Evolutionary conservation across 305 asterid species (phyloP), one percentile per base, ranked within the genome.

Genomic region (Withania somnifera): DNA sequence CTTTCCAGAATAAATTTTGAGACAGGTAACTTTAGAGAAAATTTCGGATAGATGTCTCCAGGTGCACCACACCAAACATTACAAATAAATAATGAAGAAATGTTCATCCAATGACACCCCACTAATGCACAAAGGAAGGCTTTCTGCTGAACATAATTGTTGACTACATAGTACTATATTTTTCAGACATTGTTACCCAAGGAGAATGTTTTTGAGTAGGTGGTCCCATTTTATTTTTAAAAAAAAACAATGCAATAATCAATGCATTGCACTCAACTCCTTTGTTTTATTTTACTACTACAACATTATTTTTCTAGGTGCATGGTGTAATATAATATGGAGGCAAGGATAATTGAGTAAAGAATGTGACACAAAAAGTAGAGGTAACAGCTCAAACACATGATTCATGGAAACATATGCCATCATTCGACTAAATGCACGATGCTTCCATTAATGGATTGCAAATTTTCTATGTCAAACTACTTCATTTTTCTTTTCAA

Each of bases 181-280:
- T 73, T 75, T 9, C 19, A 2, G 47, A 52, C 67, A 38, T 50
- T 47, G 36, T 69, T 47, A 60, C 47, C 47, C 83, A 7, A 79
- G 78, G 79, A 60, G 85, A 85, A 85, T 85, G 87, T 85, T 79
- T 85, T 34, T 5, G 1, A 30, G 84, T 79, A 67, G 84, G 87
- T 20, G 84, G 87, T 20, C 82, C 85, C 47, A 13, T n/a, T 38
- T 45, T 8, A 30, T 38, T 1, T 52, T 52, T 6, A 3, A 0
- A 15, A 22, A 47, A 28, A 64, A n/a, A n/a, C n/a, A n/a, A 17
- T 64, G 22, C 3, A 64, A 64, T 54, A 64, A 64, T 54, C 2
- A 54, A 36, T 75, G 6, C 63, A 51, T 15, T 51, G 45, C 63
- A 50, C 80, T 75, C 45, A 17, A 75, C 61, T 42, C 60, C 42